Evolutionary conservation across 2,329 filamentous ascomycete species (phyloP).

Genomic region (Leptographium wingfieldii): DNA sequence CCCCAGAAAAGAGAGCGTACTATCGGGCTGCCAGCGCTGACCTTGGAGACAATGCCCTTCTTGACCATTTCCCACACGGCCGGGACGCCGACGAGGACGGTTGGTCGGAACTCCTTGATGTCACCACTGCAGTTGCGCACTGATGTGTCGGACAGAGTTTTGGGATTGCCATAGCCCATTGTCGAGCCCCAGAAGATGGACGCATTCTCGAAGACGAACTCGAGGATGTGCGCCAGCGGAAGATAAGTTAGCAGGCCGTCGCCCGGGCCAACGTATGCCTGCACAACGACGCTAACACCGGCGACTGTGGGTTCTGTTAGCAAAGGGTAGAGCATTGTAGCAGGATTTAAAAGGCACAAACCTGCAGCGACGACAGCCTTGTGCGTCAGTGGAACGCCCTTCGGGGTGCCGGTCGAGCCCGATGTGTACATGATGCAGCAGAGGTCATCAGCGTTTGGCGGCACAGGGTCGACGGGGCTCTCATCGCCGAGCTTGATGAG

Average conservation of each 20-base stretch:
- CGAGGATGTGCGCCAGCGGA: conserved; percentile 76
- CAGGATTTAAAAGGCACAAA: conserved; percentile 26
- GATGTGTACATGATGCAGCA: conserved; percentile 67
- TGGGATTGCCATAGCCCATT: conserved; percentile 81
- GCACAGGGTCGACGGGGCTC: conserved; percentile 54
- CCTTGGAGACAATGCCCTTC: conserved; percentile 73
- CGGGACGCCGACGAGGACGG: conserved; percentile 73
- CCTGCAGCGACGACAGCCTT: conserved; percentile 61
- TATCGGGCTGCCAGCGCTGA: conserved; percentile 54
- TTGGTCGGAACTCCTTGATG: conserved; percentile 74
- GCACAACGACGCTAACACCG: conserved; percentile 66
- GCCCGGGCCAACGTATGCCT: conserved; percentile 62
- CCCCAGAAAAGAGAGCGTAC: conserved; percentile 64
- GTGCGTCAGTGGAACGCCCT: conserved; percentile 69
- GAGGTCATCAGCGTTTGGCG: conserved; percentile 59
- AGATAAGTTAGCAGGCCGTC: conserved; percentile 75
- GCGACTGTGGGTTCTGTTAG: conserved; percentile 37
- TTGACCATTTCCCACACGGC: conserved; percentile 87
- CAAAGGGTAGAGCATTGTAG: background rate
- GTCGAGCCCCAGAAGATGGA: conserved; percentile 74
- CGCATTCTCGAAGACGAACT: conserved; percentile 82
- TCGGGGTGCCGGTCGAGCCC: conserved; percentile 69
- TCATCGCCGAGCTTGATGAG: conserved; percentile 42
- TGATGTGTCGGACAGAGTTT: conserved; percentile 69
- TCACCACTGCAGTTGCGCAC: conserved; percentile 81